Evolutionary conservation across 306 rosid genomes (phyloP).

Genomic region (Vigna nakashimae): DNA sequence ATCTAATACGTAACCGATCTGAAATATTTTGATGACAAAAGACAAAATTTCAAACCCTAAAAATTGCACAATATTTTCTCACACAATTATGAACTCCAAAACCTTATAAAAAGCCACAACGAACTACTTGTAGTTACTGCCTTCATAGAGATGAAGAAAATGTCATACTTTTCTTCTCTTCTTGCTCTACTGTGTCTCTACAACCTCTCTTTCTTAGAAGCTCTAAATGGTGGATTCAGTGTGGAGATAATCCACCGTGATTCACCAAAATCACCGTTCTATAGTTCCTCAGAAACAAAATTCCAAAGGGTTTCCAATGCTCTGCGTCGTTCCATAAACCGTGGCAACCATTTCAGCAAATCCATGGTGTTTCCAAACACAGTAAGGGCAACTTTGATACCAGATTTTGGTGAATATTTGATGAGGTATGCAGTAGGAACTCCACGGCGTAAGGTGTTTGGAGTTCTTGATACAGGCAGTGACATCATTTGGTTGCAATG

Average conservation of each 20-base stretch:
- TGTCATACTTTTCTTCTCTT: not conserved
- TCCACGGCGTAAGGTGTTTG: constrained; percentile 50
- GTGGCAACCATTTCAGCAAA: constrained; percentile 22
- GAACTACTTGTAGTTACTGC: too few species aligned
- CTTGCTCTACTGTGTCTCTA: not conserved
- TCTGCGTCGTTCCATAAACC: constrained; percentile 47
- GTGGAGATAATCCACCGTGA: not conserved
- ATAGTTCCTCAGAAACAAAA: not conserved
- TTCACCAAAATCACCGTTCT: not conserved
- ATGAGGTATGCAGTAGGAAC: constrained; percentile 58
- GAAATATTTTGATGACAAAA: too few species aligned
- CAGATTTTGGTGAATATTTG: constrained; percentile 47
- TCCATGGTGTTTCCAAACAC: not conserved
- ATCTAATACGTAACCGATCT: too few species aligned
- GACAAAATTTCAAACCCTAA: too few species aligned
- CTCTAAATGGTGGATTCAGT: not conserved
- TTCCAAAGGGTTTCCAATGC: not conserved
- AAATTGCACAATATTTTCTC: too few species aligned
- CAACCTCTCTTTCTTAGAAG: not conserved
- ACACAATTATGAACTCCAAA: not conserved
- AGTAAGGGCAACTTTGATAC: not conserved
- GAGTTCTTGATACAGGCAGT: constrained; percentile 28
- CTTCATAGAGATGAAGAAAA: not conserved
- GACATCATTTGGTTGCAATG: not conserved
- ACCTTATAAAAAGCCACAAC: too few species aligned